Percentiles rank a stretch among this genome's conserved stretches.
Conservation (phyloP, 208 protist species). For the Leishmania guyanensis region DNA sequence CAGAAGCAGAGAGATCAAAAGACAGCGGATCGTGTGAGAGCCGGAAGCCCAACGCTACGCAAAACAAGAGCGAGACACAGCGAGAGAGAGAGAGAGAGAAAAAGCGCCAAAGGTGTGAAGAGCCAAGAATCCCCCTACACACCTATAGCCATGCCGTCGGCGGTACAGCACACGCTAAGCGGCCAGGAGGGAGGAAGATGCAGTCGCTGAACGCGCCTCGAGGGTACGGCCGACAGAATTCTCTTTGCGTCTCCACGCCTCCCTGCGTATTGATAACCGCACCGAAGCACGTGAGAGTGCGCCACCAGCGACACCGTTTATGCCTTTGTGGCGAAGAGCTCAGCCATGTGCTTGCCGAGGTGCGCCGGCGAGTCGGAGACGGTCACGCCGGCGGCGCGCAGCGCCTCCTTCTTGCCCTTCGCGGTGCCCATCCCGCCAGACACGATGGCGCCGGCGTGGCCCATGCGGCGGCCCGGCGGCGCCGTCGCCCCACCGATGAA, state of each 20-base stretch:
- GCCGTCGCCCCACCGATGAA: constrained; percentile 99
- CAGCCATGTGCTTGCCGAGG: constrained; percentile 93
- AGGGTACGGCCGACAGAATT: background rate
- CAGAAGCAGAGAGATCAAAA: too few species aligned
- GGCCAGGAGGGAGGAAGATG: background rate
- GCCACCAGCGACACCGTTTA: background rate
- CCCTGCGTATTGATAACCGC: background rate
- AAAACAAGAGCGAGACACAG: too few species aligned
- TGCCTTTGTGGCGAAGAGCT: constrained; percentile 68
- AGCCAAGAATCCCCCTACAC: too few species aligned
- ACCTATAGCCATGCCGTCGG: background rate
- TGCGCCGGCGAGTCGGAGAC: constrained; percentile 94
- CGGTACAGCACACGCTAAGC: background rate
- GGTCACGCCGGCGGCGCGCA: constrained; percentile 90
- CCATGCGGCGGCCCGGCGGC: constrained; percentile 96
- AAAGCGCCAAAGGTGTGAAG: too few species aligned
- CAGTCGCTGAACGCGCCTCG: too few species aligned
- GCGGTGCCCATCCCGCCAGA: constrained; percentile 95
- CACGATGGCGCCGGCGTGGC: constrained; percentile 99
- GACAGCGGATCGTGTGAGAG: too few species aligned
- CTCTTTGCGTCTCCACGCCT: background rate
- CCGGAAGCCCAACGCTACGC: too few species aligned
- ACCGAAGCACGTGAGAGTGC: background rate
- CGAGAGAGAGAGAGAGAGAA: too few species aligned
- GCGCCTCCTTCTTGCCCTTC: constrained; percentile 95